Evolutionary conservation across 23 red algal species (phyloP).

Genomic region (Gracilaria domingensis): DNA sequence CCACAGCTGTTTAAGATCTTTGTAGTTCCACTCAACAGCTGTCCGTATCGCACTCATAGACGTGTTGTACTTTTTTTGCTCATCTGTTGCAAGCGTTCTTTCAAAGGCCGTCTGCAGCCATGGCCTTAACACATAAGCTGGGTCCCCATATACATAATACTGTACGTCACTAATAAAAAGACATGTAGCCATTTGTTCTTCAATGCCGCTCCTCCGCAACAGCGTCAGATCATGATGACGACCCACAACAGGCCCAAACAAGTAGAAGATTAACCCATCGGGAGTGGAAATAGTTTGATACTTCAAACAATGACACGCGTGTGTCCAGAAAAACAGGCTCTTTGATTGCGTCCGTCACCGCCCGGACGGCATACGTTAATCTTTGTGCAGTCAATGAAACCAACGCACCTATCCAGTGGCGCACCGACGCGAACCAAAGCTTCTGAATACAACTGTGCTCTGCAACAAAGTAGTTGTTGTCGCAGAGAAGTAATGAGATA

Average conservation of each 20-base stretch:
- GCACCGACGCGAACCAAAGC: background rate
- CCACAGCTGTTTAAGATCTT: conserved; percentile 35
- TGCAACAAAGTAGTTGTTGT: background rate
- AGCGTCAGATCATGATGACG: conserved; percentile 38
- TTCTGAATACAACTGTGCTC: conserved; percentile 29
- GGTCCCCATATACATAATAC: conserved; percentile 52
- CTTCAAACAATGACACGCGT: conserved; percentile 18
- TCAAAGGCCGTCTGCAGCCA: conserved; percentile 25
- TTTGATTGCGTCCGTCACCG: conserved; percentile 2
- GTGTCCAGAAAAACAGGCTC: conserved; percentile 40
- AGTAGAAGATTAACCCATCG: conserved; percentile 49
- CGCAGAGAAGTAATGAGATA: conserved; percentile 28
- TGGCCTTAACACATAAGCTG: conserved; percentile 40
- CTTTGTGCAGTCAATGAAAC: conserved; percentile 59
- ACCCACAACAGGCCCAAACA: conserved; percentile 35
- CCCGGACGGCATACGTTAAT: conserved; percentile 31
- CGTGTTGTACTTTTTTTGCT: background rate
- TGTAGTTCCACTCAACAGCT: conserved; percentile 47
- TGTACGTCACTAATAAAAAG: conserved; percentile 23
- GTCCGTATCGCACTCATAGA: background rate
- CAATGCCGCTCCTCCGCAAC: background rate
- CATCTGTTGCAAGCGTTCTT: background rate
- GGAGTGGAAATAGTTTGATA: conserved; percentile 60
- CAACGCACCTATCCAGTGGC: conserved; percentile 24
- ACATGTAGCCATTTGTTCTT: background rate